Conservation (phyloP, 1,284 basidiomycete species). For the Ceratobasidium sp. region DNA sequence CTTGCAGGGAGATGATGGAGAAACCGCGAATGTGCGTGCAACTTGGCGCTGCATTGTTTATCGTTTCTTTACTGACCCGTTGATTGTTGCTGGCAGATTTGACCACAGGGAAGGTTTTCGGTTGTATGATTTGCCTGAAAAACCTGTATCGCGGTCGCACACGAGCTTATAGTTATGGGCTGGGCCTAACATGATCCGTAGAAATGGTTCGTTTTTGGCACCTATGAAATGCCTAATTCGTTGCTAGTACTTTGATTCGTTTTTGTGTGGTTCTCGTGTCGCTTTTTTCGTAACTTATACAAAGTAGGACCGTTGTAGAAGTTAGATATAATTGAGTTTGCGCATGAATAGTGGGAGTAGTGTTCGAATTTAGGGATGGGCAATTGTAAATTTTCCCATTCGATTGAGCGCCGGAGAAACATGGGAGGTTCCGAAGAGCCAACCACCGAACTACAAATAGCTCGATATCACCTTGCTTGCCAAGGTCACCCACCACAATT, state of each 20-base stretch:
- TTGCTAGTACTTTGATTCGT: too few species aligned
- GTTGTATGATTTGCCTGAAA: slow-evolving; percentile 39
- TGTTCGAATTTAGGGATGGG: slow-evolving; percentile 12
- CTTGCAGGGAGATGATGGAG: background rate
- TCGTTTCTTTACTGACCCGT: background rate
- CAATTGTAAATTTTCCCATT: too few species aligned
- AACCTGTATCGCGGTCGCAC: slow-evolving; percentile 17
- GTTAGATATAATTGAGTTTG: background rate
- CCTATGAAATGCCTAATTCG: too few species aligned
- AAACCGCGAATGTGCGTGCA: slow-evolving; percentile 30
- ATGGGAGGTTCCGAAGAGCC: too few species aligned
- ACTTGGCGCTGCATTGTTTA: background rate
- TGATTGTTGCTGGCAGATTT: slow-evolving; percentile 8
- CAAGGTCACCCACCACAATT: too few species aligned
- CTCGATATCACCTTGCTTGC: too few species aligned
- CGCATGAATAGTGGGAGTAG: background rate
- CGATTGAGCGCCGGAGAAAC: background rate
- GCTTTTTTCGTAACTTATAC: background rate
- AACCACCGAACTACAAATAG: too few species aligned
- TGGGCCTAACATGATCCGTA: background rate
- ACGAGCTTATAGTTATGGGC: background rate
- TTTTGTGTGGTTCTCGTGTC: background rate
- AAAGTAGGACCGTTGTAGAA: too few species aligned
- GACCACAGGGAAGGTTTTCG: slow-evolving; percentile 39
- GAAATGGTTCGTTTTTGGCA: slow-evolving; percentile 4